Conservation (phyloP, 1,284 basidiomycete genomes). For the Heliocybe sulcata region DNA sequence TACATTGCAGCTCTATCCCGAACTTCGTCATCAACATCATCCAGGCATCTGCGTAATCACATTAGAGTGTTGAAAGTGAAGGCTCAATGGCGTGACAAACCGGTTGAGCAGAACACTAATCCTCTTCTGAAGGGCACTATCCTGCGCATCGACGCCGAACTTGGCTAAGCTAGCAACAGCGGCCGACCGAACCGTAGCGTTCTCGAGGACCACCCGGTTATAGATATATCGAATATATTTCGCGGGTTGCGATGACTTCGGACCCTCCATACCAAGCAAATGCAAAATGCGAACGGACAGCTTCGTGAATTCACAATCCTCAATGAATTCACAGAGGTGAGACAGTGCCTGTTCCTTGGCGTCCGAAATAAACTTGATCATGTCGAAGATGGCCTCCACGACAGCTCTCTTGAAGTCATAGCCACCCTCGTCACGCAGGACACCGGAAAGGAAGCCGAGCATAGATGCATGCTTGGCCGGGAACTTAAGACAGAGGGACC, state of each 20-base stretch:
- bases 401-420: conserved; percentile 99
- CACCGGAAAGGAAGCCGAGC: conserved; percentile 91
- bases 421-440: conserved; percentile 94
- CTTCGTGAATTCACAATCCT: conserved; percentile 99
- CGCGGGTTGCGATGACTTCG: conserved; percentile 90
- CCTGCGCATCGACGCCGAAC: conserved; percentile 87
- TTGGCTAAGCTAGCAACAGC: conserved; percentile 94
- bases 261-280: conserved; percentile 93
- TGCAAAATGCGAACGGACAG: conserved; percentile 96
- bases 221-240: conserved; percentile 99
- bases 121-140: conserved; percentile 76
- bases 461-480: conserved; percentile 93
- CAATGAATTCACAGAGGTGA: conserved; percentile 99
- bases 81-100: conserved; percentile 29
- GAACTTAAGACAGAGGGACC: conserved; percentile 98
- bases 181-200: conserved; percentile 95
- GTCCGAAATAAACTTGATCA: conserved; percentile 97
- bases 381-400: conserved; percentile 99
- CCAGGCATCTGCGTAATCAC: conserved; percentile 67
- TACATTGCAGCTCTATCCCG: conserved; percentile 96
- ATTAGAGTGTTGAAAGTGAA: conserved; percentile 5
- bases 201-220: conserved; percentile 98
- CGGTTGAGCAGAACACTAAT: conserved; percentile 82
- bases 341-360: conserved; percentile 96
- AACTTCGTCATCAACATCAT: conserved; percentile 99